A percentile compares a stretch with the other conserved stretches of the same genome.
Conservation (phyloP, 2,329 filamentous ascomycete genomes). For the Penicillium corylophilum region DNA sequence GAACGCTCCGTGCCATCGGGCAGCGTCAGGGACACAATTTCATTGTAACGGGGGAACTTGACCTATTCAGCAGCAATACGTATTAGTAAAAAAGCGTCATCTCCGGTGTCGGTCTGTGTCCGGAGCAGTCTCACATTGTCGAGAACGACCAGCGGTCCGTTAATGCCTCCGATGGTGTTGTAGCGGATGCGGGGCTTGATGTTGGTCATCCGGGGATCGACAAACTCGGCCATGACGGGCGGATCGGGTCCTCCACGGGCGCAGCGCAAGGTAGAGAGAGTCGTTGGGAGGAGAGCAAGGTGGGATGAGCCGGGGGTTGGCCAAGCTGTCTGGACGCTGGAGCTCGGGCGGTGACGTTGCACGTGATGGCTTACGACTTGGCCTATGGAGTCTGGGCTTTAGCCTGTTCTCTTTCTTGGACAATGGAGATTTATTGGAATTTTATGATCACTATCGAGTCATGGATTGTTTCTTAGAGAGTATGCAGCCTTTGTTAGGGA, state of each 20-base stretch:
- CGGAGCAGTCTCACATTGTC: conserved; percentile 72
- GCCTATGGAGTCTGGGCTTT: not conserved
- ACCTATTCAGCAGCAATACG: conserved; percentile 56
- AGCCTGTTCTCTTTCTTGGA: not conserved
- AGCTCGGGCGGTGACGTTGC: conserved; percentile 26
- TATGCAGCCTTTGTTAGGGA: not conserved
- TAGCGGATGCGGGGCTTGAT: conserved; percentile 78
- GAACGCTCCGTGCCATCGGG: conserved; percentile 92
- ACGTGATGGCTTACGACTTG: conserved; percentile 19
- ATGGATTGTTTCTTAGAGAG: not conserved
- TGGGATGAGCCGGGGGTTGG: conserved; percentile 21
- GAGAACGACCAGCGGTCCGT: conserved; percentile 94
- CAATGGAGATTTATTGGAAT: not conserved
- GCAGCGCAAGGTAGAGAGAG: conserved; percentile 9
- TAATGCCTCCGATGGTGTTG: conserved; percentile 98
- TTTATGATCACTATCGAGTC: not conserved
- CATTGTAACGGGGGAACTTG: conserved; percentile 96
- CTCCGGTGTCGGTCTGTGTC: not conserved
- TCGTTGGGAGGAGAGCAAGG: conserved; percentile 13
- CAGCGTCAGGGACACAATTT: conserved; percentile 94
- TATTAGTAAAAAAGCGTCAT: conserved; percentile 19
- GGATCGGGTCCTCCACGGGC: conserved; percentile 16
- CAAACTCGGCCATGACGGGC: conserved; percentile 41
- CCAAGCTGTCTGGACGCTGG: conserved; percentile 22
- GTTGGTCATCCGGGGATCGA: conserved; percentile 49